A percentile compares a stretch with the other conserved stretches of the same genome.
Conservation (phyloP, 2,329 filamentous ascomycete genomes). For the Phaeosphaeria sp. region DNA sequence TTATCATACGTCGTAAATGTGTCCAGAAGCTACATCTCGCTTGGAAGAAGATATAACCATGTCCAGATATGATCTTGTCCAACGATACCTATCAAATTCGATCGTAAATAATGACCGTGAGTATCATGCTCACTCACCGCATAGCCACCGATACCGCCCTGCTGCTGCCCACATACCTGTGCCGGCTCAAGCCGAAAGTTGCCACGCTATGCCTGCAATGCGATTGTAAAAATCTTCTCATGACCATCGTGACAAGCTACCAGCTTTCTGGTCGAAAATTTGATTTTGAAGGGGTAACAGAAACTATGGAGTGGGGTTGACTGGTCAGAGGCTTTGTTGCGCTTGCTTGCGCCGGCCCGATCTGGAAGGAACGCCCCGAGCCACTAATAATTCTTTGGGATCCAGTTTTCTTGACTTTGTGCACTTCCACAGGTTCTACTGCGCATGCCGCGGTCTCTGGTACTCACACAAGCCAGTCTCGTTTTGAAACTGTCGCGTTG, state of each 20-base stretch:
- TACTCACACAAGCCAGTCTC: neutral
- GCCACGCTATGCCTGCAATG: neutral
- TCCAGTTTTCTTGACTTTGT: neutral
- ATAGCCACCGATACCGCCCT: neutral
- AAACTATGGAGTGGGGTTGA: conserved; percentile 1
- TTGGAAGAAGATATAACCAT: no score
- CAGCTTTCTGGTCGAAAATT: conserved; percentile 1
- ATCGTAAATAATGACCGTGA: neutral
- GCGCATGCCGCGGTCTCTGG: neutral
- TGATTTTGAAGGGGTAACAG: conserved; percentile 25
- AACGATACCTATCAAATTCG: no score
- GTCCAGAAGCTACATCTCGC: no score
- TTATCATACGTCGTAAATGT: no score
- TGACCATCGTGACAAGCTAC: neutral
- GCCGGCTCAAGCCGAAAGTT: conserved; percentile 14
- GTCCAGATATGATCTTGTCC: no score
- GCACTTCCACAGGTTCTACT: neutral
- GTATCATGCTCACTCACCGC: no score
- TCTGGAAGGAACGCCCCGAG: conserved; percentile 16
- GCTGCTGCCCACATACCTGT: neutral
- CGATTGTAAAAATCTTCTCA: neutral
- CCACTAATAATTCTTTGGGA: conserved; percentile 5
- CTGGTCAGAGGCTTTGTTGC: conserved; percentile 7
- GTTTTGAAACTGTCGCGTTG: neutral
- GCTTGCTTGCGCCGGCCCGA: conserved; percentile 19